A percentile compares a stretch with the other conserved stretches of the same genome.
Evolutionary conservation across 2,329 filamentous ascomycete genomes (phyloP).

Genomic region (Furcasterigmium furcatum): DNA sequence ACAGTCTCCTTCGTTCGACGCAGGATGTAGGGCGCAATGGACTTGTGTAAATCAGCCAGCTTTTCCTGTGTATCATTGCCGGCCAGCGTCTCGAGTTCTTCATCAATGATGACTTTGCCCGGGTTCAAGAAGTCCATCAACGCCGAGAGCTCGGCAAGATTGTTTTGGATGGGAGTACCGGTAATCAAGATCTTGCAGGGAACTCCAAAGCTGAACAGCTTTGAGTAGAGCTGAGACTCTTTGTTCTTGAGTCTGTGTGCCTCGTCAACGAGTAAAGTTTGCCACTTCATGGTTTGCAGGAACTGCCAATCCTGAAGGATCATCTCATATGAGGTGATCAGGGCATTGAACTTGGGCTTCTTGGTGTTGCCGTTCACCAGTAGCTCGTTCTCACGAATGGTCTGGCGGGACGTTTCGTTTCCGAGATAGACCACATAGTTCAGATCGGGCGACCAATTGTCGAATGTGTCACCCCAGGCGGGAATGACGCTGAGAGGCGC

Average conservation of each 20-base stretch:
- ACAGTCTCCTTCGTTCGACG: constrained; percentile 97
- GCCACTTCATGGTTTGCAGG: constrained; percentile 90
- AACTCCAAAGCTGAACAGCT: constrained; percentile 79
- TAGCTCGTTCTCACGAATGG: constrained; percentile 88
- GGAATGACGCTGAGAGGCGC: constrained; percentile 96
- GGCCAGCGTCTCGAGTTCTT: constrained; percentile 77
- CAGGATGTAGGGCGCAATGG: constrained; percentile 91
- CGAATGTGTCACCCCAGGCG: constrained; percentile 97
- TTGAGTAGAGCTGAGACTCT: constrained; percentile 88
- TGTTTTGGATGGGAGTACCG: constrained; percentile 96
- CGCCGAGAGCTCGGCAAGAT: constrained; percentile 85
- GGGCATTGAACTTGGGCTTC: constrained; percentile 94
- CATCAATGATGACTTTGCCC: constrained; percentile 87
- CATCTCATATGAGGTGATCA: constrained; percentile 97
- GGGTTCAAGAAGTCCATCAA: constrained; percentile 96
- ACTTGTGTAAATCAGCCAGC: constrained; percentile 77
- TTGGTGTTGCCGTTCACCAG: constrained; percentile 81
- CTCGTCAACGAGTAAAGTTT: constrained; percentile 94
- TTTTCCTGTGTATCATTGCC: constrained; percentile 82
- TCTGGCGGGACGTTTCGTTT: constrained; percentile 78
- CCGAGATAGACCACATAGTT: constrained; percentile 98
- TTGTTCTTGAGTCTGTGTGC: constrained; percentile 95
- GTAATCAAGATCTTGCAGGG: constrained; percentile 92
- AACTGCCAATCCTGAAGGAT: constrained; percentile 84
- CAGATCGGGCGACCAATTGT: constrained; percentile 90